A percentile compares a stretch with the other conserved stretches of the same genome.
These are phyloP conservation scores for Solanum sitiens DNA, from an alignment of 257 asterid genomes.

Conservation along the genomic window DNA sequence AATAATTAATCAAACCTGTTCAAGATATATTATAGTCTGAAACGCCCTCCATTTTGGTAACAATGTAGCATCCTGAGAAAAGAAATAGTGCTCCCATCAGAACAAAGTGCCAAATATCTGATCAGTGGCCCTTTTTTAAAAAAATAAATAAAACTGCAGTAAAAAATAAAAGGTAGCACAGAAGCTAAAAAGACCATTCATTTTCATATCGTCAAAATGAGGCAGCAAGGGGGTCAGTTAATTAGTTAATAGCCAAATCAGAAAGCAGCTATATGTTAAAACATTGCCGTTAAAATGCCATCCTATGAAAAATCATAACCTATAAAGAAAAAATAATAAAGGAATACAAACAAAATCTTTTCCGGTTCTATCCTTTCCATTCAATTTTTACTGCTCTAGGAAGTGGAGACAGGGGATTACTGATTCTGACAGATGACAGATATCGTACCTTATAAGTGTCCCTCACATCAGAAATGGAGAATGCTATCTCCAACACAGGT, in stretches of 20 bases:
- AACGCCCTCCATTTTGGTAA: conserved; percentile 88
- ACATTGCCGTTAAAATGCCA: not conserved
- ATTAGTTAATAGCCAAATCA: not conserved
- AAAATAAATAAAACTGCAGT: not conserved
- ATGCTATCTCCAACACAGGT: conserved; percentile 29
- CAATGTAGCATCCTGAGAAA: conserved; percentile 56
- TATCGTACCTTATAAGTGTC: conserved; percentile 54
- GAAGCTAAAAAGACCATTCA: not conserved
- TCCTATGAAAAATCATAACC: not conserved
- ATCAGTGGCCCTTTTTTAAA: not conserved
- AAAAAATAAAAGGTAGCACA: not conserved
- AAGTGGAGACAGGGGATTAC: not conserved
- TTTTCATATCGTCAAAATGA: not conserved
- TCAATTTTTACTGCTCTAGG: not conserved
- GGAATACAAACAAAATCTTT: not conserved
- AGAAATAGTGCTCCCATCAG: not conserved
- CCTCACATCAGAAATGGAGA: conserved; percentile 55
- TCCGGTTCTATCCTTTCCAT: not conserved
- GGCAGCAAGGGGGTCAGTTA: not conserved
- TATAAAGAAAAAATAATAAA: not conserved
- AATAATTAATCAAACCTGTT: conserved; percentile 24
- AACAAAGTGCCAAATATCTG: not conserved
- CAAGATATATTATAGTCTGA: conserved; percentile 82
- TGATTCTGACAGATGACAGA: not conserved
- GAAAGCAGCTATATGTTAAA: not conserved